Evolutionary conservation across 345 rosid genomes (phyloP).

Genomic region (Kernera saxatilis): DNA sequence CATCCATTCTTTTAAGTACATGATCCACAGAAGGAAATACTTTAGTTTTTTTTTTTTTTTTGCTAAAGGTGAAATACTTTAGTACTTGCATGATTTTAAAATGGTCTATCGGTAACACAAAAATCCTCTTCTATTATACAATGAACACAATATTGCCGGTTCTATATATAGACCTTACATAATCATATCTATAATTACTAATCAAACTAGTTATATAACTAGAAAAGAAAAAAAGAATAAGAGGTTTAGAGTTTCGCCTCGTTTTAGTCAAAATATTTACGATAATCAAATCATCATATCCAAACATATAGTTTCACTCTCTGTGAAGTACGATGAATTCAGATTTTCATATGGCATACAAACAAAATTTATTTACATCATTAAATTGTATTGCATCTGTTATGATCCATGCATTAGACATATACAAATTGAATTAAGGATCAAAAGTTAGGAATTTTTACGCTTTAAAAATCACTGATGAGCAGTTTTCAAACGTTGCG

Average conservation of each 20-base stretch:
- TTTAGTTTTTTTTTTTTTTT: no score
- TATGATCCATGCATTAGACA: background rate
- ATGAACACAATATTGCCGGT: background rate
- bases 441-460: background rate
- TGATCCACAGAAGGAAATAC: background rate
- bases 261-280: background rate
- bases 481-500: no score
- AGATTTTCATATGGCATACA: background rate
- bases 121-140: background rate
- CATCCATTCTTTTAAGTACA: background rate
- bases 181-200: background rate
- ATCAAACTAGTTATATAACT: background rate
- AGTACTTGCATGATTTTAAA: background rate
- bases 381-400: background rate
- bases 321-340: background rate
- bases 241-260: background rate
- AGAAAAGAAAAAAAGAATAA: background rate
- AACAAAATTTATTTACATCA: background rate
- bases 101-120: background rate
- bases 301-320: background rate
- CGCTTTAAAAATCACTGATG: background rate
- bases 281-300: background rate
- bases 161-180: background rate
- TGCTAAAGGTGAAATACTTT: background rate
- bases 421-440: background rate